phyloP scores from a whole-genome alignment of 2,329 filamentous ascomycete species.

The Escovopsis sp. region DNA sequence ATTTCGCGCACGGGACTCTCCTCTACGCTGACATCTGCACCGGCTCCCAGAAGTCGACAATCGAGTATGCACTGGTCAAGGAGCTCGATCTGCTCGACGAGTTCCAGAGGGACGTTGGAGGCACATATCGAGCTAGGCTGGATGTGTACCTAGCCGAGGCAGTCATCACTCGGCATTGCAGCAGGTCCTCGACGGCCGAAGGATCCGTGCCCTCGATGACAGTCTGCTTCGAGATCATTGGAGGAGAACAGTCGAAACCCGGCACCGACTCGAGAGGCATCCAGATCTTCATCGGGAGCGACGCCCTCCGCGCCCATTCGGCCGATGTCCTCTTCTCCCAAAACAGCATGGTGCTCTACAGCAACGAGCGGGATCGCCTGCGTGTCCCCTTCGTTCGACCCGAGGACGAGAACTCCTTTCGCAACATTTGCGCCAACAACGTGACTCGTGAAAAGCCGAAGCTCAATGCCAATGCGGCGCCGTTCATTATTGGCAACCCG shows the following conservation, averaged over 20 bases:
- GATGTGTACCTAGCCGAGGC: constrained; percentile 86
- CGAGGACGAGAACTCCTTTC: constrained; percentile 72
- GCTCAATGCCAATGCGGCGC: constrained; percentile 38
- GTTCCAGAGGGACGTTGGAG: constrained; percentile 51
- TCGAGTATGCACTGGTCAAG: constrained; percentile 61
- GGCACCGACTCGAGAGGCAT: constrained; percentile 37
- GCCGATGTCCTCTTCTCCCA: constrained; percentile 87
- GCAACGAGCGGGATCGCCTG: constrained; percentile 73
- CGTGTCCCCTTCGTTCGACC: constrained; percentile 86
- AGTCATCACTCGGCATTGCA: constrained; percentile 61
- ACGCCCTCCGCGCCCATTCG: constrained; percentile 70
- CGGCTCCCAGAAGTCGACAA: constrained; percentile 74
- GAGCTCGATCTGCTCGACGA: constrained; percentile 57
- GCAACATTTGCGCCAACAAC: constrained; percentile 53
- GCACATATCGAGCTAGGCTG: constrained; percentile 54
- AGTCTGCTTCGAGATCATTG: constrained; percentile 62
- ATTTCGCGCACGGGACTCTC: constrained; percentile 78
- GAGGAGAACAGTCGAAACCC: constrained; percentile 29
- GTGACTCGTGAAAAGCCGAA: constrained; percentile 40
- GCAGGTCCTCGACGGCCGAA: constrained; percentile 59
- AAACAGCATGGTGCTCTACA: constrained; percentile 75
- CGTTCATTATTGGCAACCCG: constrained; percentile 25
- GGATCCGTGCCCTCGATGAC: constrained; percentile 58
- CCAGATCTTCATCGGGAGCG: constrained; percentile 80
- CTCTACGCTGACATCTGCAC: constrained; percentile 88